Percentiles rank a stretch among this genome's conserved stretches.
Conservation (phyloP, 2,329 filamentous ascomycete genomes). For the Lasiodiplodia sp. region DNA sequence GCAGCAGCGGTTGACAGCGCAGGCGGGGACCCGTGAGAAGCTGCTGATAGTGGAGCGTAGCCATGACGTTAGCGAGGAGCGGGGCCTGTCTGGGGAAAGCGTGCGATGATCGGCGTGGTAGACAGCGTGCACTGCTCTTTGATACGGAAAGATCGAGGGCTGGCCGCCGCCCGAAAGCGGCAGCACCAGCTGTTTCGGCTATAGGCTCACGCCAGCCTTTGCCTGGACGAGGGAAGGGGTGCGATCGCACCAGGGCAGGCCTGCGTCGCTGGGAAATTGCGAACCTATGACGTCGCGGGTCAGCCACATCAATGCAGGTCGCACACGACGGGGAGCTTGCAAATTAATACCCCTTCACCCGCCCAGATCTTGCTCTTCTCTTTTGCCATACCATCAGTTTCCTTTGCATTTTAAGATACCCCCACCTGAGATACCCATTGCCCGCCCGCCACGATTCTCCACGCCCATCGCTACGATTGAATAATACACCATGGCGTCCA, state of each 20-base stretch:
- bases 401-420: constrained; percentile 31
- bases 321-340: not conserved
- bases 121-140: not conserved
- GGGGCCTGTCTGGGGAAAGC: constrained; percentile 23
- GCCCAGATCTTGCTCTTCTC: constrained; percentile 1
- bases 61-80: constrained; percentile 23
- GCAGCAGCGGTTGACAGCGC: not conserved
- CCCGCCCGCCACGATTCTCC: constrained; percentile 13
- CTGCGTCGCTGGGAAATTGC: constrained; percentile 23
- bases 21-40: not conserved
- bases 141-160: constrained; percentile 5
- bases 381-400: not conserved
- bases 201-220: constrained; percentile 23
- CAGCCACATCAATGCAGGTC: constrained; percentile 27
- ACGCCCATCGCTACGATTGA: not conserved
- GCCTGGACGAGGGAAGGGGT: constrained; percentile 18
- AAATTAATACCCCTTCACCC: constrained; percentile 26
- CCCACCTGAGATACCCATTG: constrained; percentile 14
- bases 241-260: constrained; percentile 14
- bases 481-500: constrained; percentile 18
- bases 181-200: constrained; percentile 16
- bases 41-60: not conserved
- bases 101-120: constrained; percentile 5
- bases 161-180: constrained; percentile 2
- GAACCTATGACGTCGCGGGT: constrained; percentile 19